Evolutionary conservation across 2,329 filamentous ascomycete species (phyloP).

Genomic region (Colletotrichum tamarilloi): DNA sequence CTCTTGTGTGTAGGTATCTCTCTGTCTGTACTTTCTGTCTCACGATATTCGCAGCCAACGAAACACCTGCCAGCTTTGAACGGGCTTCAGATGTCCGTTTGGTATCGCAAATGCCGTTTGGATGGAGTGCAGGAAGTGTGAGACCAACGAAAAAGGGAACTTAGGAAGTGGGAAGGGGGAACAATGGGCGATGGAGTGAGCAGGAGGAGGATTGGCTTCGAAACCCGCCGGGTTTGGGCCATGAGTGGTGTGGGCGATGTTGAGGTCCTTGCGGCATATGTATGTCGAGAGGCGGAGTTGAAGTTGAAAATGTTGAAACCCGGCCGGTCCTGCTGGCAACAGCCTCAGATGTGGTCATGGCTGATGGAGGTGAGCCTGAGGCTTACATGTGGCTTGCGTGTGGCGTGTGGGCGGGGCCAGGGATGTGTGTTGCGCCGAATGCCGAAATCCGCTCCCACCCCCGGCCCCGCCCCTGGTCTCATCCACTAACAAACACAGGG

Average conservation of each 20-base stretch:
- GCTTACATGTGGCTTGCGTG: neutral
- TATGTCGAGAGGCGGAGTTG: constrained; percentile 10
- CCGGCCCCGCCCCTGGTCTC: neutral
- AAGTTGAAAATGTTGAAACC: neutral
- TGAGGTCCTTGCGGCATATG: constrained; percentile 19
- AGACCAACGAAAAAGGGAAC: neutral
- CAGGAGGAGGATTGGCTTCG: neutral
- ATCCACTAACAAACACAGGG: neutral
- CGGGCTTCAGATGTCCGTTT: constrained; percentile 13
- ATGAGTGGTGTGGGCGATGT: neutral
- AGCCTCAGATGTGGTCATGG: neutral
- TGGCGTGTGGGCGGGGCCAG: neutral
- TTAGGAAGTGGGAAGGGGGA: neutral
- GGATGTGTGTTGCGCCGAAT: neutral
- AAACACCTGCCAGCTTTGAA: neutral
- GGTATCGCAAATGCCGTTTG: neutral
- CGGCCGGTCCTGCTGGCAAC: neutral
- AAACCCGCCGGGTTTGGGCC: constrained; percentile 25
- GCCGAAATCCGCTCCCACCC: neutral
- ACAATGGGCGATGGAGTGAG: neutral
- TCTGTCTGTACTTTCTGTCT: neutral
- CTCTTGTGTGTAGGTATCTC: neutral
- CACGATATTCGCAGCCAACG: neutral
- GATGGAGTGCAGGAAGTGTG: neutral
- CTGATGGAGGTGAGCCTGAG: neutral